Evolutionary conservation across 441 rosid genomes (phyloP).

Genomic region (Melastoma candidum): DNA sequence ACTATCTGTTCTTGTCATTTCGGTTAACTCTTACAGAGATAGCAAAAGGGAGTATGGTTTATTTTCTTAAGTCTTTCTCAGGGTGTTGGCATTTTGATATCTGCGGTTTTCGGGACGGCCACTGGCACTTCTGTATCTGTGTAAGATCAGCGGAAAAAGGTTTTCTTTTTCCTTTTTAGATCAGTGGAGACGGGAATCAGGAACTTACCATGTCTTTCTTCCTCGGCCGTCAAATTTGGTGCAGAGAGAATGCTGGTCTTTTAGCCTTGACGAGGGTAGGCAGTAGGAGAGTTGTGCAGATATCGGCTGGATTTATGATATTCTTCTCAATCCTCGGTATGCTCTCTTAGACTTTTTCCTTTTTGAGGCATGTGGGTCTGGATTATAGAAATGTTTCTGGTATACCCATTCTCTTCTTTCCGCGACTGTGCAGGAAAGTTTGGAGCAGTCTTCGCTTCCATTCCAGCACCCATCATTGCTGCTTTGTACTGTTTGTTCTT

Average conservation of each 20-base stretch:
- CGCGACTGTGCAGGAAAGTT: constrained; percentile 62
- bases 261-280: constrained; percentile 6
- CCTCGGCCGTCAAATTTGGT: neutral
- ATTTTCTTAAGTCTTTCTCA: constrained; percentile 25
- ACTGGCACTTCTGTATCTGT: constrained; percentile 85
- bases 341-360: neutral
- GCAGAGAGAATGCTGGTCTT: constrained; percentile 7
- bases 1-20: no score
- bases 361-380: no score
- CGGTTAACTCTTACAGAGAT: no score
- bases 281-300: constrained; percentile 10
- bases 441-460: constrained; percentile 95
- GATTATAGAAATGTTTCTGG: no score
- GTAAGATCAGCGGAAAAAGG: constrained; percentile 82
- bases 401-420: neutral
- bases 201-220: no score
- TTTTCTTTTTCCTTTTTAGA: no score
- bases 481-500: constrained; percentile 90
- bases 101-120: constrained; percentile 90
- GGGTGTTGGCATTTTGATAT: constrained; percentile 86
- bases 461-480: constrained; percentile 78
- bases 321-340: constrained; percentile 8
- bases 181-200: no score
- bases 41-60: neutral
- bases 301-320: constrained; percentile 6